These are phyloP conservation scores for Hymenoscyphus salicellus DNA, from an alignment of 2,329 filamentous ascomycete genomes.

Conservation along the genomic window DNA sequence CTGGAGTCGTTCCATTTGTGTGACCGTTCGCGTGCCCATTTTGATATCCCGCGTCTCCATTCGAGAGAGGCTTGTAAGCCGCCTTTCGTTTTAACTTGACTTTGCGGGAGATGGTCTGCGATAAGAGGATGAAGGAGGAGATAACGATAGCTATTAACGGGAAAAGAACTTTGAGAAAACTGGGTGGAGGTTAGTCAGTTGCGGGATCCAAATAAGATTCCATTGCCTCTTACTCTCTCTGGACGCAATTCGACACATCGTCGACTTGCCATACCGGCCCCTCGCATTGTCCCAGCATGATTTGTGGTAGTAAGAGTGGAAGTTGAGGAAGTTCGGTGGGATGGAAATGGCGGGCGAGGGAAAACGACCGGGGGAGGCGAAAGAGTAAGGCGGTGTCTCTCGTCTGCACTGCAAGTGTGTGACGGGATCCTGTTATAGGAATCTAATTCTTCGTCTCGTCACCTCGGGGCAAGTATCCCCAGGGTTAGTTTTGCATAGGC, in stretches of 20 bases:
- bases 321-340: not conserved
- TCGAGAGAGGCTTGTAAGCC: slow-evolving; percentile 56
- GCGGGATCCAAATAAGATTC: not conserved
- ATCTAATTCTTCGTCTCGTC: too few relatives aligned
- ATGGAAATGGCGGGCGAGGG: not conserved
- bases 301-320: not conserved
- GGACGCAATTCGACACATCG: slow-evolving; percentile 61
- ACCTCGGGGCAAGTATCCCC: too few relatives aligned
- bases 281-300: slow-evolving; percentile 32
- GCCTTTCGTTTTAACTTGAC: slow-evolving; percentile 49
- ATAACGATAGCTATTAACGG: slow-evolving; percentile 68
- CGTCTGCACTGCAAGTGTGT: not conserved
- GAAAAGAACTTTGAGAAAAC: slow-evolving; percentile 76
- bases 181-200: slow-evolving; percentile 39
- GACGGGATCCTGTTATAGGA: not conserved
- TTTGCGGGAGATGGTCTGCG: slow-evolving; percentile 55
- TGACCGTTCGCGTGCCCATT: slow-evolving; percentile 21
- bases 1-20: slow-evolving; percentile 34
- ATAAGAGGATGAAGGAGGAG: slow-evolving; percentile 65
- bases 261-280: slow-evolving; percentile 55
- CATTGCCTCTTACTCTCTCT: slow-evolving; percentile 10
- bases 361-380: not conserved
- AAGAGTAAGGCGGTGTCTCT: not conserved
- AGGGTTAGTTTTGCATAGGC: too few relatives aligned
- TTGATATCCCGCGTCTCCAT: slow-evolving; percentile 38